phyloP scores from a whole-genome alignment of 305 asterid genomes.

The Stenogyne calaminthoides region DNA sequence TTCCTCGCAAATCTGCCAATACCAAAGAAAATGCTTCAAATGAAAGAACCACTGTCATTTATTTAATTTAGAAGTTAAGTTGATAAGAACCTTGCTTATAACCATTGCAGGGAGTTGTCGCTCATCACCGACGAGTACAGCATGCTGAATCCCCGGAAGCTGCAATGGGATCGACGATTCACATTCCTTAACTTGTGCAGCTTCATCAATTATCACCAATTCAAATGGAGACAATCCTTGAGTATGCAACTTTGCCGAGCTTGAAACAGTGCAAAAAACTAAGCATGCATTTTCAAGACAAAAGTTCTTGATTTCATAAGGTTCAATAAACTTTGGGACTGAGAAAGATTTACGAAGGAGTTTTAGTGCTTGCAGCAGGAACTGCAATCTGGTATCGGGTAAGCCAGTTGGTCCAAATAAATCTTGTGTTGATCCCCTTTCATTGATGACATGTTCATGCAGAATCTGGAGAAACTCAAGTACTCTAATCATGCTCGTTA shows the following conservation, averaged over 20 bases:
- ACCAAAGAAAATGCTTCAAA: not conserved
- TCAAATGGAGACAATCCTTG: slow-evolving; percentile 41
- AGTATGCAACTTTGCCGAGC: slow-evolving; percentile 46
- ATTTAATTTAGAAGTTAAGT: not conserved
- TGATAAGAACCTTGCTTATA: slow-evolving; percentile 61
- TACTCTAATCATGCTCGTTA: slow-evolving; percentile 31
- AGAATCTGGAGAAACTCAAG: slow-evolving; percentile 29
- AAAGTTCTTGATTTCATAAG: slow-evolving; percentile 32
- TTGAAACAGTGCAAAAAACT: slow-evolving; percentile 71
- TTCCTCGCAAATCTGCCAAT: slow-evolving; percentile 52
- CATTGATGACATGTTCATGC: not conserved
- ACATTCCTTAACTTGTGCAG: slow-evolving; percentile 84
- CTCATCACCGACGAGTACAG: slow-evolving; percentile 80
- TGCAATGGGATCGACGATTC: slow-evolving; percentile 71
- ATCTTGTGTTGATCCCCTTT: not conserved
- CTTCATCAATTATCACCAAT: slow-evolving; percentile 71
- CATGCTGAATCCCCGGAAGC: slow-evolving; percentile 61
- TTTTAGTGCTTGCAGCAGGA: slow-evolving; percentile 17
- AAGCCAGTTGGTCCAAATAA: slow-evolving; percentile 7
- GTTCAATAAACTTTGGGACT: slow-evolving; percentile 31
- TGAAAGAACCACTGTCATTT: not conserved
- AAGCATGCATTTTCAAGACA: slow-evolving; percentile 49
- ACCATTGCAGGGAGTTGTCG: slow-evolving; percentile 86
- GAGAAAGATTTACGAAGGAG: slow-evolving; percentile 25
- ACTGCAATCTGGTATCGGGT: not conserved